Evolutionary conservation across 495 filamentous ascomycete species (phyloP).

Genomic region (Penicillium mononematosum): DNA sequence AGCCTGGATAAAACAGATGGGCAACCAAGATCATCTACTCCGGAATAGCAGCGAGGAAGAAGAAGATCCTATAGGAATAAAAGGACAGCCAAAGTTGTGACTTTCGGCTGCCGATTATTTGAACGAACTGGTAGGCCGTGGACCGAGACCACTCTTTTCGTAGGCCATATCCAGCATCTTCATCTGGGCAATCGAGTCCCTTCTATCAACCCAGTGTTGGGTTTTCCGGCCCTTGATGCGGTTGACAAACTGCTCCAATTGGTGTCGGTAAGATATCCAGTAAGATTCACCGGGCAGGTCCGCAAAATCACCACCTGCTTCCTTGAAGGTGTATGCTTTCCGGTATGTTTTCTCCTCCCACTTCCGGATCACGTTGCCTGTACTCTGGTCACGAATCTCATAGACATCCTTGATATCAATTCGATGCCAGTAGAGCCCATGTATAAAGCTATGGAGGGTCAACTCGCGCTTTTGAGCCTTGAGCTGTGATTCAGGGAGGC

Average conservation of each 20-base stretch:
- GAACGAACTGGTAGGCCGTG: too few species aligned
- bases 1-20: too few species aligned
- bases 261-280: neutral
- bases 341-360: too few species aligned
- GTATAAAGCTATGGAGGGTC: constrained; percentile 30
- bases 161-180: neutral
- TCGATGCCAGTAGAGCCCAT: constrained; percentile 43
- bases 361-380: too few species aligned
- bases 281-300: neutral
- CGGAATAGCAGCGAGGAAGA: too few species aligned
- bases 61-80: too few species aligned
- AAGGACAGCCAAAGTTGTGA: too few species aligned
- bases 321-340: too few species aligned
- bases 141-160: neutral
- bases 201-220: neutral
- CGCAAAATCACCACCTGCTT: too few species aligned
- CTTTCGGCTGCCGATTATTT: too few species aligned
- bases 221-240: neutral
- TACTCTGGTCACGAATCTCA: constrained; percentile 25
- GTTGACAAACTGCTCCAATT: neutral
- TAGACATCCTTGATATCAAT: constrained; percentile 51
- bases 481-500: constrained; percentile 30
- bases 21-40: too few species aligned
- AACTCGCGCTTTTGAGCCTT: constrained; percentile 20
- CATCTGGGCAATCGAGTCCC: neutral